Percentiles rank a stretch among this genome's conserved stretches.
phyloP scores from a whole-genome alignment of 257 asterid genomes.

The Ilex aquifolium region DNA sequence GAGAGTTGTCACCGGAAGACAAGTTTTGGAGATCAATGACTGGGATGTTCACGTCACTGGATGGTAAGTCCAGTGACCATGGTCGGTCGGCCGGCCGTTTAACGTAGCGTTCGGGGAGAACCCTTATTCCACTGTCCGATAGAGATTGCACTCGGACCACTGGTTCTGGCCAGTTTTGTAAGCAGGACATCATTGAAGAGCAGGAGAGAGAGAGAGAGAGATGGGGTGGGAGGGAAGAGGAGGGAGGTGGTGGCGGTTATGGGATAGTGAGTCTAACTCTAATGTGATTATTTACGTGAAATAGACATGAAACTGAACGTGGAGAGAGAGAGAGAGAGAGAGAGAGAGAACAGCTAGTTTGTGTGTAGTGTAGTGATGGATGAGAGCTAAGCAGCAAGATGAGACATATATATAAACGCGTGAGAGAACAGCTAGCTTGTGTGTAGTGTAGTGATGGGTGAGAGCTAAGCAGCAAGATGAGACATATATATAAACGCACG shows the following conservation, averaged over 20 bases:
- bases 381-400: too few relatives aligned
- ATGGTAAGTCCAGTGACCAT: neutral
- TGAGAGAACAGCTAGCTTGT: too few relatives aligned
- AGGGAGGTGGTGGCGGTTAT: neutral
- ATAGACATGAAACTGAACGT: too few relatives aligned
- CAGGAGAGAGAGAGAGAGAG: neutral
- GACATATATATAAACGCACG: too few relatives aligned
- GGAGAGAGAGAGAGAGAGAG: too few relatives aligned
- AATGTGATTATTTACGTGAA: too few relatives aligned
- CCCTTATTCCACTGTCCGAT: conserved; percentile 66
- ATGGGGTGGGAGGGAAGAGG: neutral
- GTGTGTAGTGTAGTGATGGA: too few relatives aligned
- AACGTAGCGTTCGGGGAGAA: conserved; percentile 70
- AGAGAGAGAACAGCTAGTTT: too few relatives aligned
- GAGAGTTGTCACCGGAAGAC: conserved; percentile 25
- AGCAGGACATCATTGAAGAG: conserved; percentile 32
- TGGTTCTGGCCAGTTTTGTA: conserved; percentile 81
- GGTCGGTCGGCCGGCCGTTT: conserved; percentile 66
- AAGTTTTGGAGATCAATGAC: conserved; percentile 51
- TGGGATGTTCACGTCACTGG: conserved; percentile 22
- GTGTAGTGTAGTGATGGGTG: too few relatives aligned
- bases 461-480: too few relatives aligned
- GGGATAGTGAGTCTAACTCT: too few relatives aligned
- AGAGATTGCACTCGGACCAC: conserved; percentile 70
- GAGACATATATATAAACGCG: too few relatives aligned